phyloP scores from a whole-genome alignment of 2,329 filamentous ascomycete species.

The Thermomyces lanuginosus region DNA sequence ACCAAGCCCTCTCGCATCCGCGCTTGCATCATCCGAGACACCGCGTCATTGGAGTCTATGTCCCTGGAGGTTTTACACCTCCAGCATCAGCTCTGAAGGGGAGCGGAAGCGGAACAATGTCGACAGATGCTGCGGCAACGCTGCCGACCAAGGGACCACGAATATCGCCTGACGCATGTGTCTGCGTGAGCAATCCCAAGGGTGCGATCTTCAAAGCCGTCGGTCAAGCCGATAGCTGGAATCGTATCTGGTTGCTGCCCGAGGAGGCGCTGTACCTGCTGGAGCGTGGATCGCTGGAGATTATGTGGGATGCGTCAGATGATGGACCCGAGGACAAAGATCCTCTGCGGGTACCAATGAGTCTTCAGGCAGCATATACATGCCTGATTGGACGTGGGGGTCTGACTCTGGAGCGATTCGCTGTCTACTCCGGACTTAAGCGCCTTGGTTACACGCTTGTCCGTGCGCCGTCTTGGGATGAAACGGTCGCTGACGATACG shows the following conservation, averaged over 20 bases:
- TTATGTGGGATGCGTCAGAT: constrained; percentile 55
- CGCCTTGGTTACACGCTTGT: constrained; percentile 67
- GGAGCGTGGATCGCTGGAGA: constrained; percentile 71
- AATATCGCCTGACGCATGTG: constrained; percentile 26
- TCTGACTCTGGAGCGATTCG: constrained; percentile 60
- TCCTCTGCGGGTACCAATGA: constrained; percentile 79
- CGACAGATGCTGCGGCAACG: constrained; percentile 3
- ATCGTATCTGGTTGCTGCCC: constrained; percentile 66
- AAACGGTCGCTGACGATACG: constrained; percentile 11
- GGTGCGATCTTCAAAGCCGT: constrained; percentile 61
- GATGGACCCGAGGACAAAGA: constrained; percentile 37
- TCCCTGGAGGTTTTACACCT: constrained; percentile 37
- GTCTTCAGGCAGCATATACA: constrained; percentile 77
- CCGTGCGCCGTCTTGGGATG: constrained; percentile 45
- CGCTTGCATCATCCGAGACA: constrained; percentile 54
- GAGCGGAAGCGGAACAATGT: constrained; percentile 8
- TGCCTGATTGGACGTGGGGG: constrained; percentile 56
- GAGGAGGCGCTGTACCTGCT: constrained; percentile 84
- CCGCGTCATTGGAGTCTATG: constrained; percentile 56
- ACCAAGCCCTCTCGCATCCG: constrained; percentile 64
- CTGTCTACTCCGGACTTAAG: constrained; percentile 73
- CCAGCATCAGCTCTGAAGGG: constrained; percentile 3
- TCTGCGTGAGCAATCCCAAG: constrained; percentile 54
- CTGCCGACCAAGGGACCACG: constrained; percentile 8
- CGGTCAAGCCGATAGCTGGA: constrained; percentile 49